Evolutionary conservation across 192 early-diverging fungal genomes (phyloP).

Genomic region (Mortierella antarctica): DNA sequence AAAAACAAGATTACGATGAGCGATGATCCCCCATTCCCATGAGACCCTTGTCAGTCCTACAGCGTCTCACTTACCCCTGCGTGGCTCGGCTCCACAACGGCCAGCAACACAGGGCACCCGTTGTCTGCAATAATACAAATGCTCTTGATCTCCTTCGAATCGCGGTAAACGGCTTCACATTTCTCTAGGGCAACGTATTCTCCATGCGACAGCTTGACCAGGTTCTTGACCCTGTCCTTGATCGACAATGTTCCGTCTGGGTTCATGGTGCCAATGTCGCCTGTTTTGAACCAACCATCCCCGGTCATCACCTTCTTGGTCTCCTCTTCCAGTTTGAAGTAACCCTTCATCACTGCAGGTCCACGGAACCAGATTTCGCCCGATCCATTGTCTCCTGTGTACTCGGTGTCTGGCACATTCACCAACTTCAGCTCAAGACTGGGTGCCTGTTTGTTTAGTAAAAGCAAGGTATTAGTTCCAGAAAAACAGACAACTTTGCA

Average conservation of each 20-base stretch:
- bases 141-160: conserved; percentile 74
- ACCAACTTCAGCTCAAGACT: conserved; percentile 73
- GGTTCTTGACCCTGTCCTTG: conserved; percentile 85
- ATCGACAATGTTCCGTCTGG: conserved; percentile 77
- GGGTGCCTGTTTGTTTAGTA: conserved; percentile 35
- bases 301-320: conserved; percentile 69
- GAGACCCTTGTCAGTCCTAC: conserved; percentile 32
- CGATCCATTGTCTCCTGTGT: conserved; percentile 57
- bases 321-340: conserved; percentile 69
- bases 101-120: conserved; percentile 71
- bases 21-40: neutral
- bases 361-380: conserved; percentile 79
- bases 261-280: conserved; percentile 80
- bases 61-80: conserved; percentile 53
- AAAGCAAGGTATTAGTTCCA: neutral
- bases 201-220: conserved; percentile 80
- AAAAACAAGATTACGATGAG: conserved; percentile 6
- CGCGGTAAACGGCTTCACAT: conserved; percentile 77
- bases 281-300: conserved; percentile 81
- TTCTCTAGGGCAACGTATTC: conserved; percentile 76
- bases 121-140: conserved; percentile 79
- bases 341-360: conserved; percentile 69
- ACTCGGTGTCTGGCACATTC: conserved; percentile 64
- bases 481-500: neutral
- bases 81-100: conserved; percentile 72